Evolutionary conservation across 352 stramenopile species (phyloP).

Genomic region (Pythium coloratum): DNA sequence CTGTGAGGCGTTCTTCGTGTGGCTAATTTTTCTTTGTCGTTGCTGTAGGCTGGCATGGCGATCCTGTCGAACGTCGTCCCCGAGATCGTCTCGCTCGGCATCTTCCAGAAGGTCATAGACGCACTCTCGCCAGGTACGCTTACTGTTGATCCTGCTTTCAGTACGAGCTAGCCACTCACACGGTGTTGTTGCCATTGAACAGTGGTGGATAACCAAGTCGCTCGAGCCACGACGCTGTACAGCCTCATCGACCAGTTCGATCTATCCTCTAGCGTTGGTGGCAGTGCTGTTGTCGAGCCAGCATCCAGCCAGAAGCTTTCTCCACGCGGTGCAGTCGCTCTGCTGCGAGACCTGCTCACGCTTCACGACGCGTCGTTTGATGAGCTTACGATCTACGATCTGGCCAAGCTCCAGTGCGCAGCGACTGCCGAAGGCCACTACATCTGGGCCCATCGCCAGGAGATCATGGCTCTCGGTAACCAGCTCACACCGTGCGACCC

Average conservation of each 20-base stretch:
- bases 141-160: no score
- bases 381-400: conserved; percentile 26
- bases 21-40: not conserved
- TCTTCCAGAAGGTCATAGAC: conserved; percentile 24
- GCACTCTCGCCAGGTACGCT: not conserved
- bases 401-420: conserved; percentile 24
- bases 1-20: not conserved
- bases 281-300: not conserved
- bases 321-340: conserved; percentile 17
- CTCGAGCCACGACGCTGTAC: conserved; percentile 12
- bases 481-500: conserved; percentile 27
- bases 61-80: conserved; percentile 23
- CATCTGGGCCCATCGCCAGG: conserved; percentile 26
- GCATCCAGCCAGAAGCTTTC: conserved; percentile 19
- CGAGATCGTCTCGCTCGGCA: conserved; percentile 20
- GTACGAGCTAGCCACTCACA: no score
- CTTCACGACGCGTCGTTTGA: conserved; percentile 18
- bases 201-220: conserved; percentile 14
- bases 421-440: conserved; percentile 24
- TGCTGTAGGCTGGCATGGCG: conserved; percentile 19
- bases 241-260: conserved; percentile 25
- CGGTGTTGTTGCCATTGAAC: not conserved
- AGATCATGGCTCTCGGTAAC: conserved; percentile 26
- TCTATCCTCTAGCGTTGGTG: not conserved
- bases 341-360: conserved; percentile 25